Conservation (phyloP, 2,329 filamentous ascomycete genomes). For the Calonectria pseudoreteaudii region DNA sequence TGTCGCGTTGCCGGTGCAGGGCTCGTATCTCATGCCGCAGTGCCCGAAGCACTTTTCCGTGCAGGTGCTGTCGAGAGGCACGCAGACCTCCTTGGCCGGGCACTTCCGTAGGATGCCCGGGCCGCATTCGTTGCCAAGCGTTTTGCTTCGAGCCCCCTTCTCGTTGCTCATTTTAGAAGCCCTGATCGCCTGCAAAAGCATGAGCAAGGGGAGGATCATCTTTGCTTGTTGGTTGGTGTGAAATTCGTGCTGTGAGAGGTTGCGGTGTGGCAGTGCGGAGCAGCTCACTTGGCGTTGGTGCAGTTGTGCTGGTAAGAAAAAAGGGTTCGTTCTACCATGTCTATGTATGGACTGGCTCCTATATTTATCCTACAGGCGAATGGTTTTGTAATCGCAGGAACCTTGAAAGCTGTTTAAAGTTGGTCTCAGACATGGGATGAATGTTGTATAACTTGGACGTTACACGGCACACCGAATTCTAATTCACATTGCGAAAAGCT, state of each 20-base stretch:
- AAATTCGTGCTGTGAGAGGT: neutral
- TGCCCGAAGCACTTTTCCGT: neutral
- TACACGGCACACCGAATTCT: neutral
- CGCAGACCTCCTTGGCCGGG: neutral
- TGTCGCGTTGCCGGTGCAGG: neutral
- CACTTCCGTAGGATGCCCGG: neutral
- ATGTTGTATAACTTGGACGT: neutral
- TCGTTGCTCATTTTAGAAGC: no score
- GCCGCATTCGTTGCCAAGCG: neutral
- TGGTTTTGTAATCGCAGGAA: no score
- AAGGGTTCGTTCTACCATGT: no score
- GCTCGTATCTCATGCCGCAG: neutral
- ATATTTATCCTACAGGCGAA: neutral
- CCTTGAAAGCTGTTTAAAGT: neutral
- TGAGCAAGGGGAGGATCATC: neutral
- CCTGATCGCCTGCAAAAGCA: no score
- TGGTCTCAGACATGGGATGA: neutral
- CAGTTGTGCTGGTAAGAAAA: neutral
- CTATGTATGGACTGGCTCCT: neutral
- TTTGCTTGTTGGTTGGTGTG: neutral
- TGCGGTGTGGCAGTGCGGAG: neutral
- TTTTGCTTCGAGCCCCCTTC: no score
- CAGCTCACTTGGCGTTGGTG: neutral
- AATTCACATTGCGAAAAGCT: neutral
- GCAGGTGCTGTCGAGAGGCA: neutral